Evolutionary conservation across 2,329 filamentous ascomycete species (phyloP).

Genomic region (Hypoxylon sp.): DNA sequence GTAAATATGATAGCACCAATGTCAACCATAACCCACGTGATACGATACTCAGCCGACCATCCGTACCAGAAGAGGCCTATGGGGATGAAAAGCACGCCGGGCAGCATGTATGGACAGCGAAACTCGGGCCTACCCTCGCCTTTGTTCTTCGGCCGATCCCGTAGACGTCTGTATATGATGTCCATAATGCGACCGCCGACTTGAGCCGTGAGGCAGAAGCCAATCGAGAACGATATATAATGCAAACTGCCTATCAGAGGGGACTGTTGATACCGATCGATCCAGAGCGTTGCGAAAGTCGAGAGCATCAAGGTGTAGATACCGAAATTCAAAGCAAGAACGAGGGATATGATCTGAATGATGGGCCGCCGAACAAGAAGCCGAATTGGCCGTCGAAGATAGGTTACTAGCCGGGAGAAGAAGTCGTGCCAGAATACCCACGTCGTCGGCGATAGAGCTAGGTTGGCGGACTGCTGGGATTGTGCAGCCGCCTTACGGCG

Average conservation of each 20-base stretch:
- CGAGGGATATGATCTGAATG: constrained; percentile 62
- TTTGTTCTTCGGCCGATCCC: constrained; percentile 32
- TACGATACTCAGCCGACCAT: constrained; percentile 66
- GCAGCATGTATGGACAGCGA: constrained; percentile 67
- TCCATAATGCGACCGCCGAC: constrained; percentile 57
- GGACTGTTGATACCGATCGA: constrained; percentile 62
- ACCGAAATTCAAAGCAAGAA: constrained; percentile 64
- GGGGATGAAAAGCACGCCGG: constrained; percentile 65
- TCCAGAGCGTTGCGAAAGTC: constrained; percentile 66
- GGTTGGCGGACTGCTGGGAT: constrained; percentile 63
- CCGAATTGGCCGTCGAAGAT: constrained; percentile 61
- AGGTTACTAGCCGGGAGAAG: constrained; percentile 54
- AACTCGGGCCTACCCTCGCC: constrained; percentile 60
- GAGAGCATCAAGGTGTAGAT: constrained; percentile 68
- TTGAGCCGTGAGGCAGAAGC: constrained; percentile 57
- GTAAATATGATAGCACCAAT: constrained; percentile 69
- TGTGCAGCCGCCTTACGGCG: constrained; percentile 67
- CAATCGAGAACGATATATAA: constrained; percentile 66
- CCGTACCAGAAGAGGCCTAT: constrained; percentile 69
- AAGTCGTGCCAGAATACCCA: constrained; percentile 40
- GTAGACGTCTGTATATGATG: constrained; percentile 54
- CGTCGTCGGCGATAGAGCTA: constrained; percentile 57
- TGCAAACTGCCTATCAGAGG: constrained; percentile 62
- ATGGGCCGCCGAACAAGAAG: constrained; percentile 64
- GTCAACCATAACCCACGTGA: constrained; percentile 71